Conservation (phyloP, 495 filamentous ascomycete genomes). For the Penicillium egyptiacum region DNA sequence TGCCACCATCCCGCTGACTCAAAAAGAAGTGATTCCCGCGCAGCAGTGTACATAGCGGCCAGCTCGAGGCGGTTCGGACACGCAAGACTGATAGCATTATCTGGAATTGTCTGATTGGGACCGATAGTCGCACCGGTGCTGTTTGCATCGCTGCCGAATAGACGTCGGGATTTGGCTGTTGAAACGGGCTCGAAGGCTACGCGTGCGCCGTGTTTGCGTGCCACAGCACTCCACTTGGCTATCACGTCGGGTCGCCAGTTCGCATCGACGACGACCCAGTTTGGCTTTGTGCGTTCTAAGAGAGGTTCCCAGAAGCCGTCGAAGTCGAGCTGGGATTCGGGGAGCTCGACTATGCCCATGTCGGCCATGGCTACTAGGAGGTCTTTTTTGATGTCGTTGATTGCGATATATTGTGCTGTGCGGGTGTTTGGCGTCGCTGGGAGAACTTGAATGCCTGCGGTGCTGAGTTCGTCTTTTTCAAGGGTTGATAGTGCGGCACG, state of each 20-base stretch:
- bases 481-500: conserved; percentile 65
- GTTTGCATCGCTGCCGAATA: conserved; percentile 53
- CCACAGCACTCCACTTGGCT: conserved; percentile 60
- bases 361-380: conserved; percentile 89
- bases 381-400: conserved; percentile 81
- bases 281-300: conserved; percentile 55
- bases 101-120: conserved; percentile 54
- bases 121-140: conserved; percentile 29
- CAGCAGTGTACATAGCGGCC: conserved; percentile 66
- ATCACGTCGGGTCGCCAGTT: conserved; percentile 72
- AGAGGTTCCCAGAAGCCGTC: conserved; percentile 60
- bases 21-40: conserved; percentile 62
- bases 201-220: conserved; percentile 49
- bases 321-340: conserved; percentile 41
- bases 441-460: conserved; percentile 59
- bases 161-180: conserved; percentile 64
- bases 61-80: conserved; percentile 86
- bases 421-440: conserved; percentile 49
- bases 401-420: conserved; percentile 87
- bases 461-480: conserved; percentile 60
- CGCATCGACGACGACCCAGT: conserved; percentile 76
- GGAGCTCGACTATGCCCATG: conserved; percentile 76
- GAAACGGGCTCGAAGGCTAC: conserved; percentile 95
- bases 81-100: conserved; percentile 62
- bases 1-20: conserved; percentile 69